Base-by-base conservation (phyloP, 2,329 filamentous ascomycete species). In the Phialophora chinensis region DNA sequence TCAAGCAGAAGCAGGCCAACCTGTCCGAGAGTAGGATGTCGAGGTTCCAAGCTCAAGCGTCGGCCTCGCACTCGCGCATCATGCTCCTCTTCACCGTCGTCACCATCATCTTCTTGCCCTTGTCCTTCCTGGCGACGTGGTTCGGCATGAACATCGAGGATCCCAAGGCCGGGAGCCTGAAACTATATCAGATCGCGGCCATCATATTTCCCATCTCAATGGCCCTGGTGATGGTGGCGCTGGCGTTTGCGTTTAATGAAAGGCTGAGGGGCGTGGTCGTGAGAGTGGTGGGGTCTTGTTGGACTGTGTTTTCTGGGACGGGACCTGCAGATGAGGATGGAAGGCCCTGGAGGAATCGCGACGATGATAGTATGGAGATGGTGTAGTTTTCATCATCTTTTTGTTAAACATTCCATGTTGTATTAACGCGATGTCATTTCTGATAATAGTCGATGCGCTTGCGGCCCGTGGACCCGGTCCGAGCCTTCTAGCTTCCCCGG, bases 51-150 rank as follows among this genome's bases (percentile, higher is more conserved):
- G 61, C 23, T 29, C 50, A 53, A 17, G 50, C 50, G 23, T 53
- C 50, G 50, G 50, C 50, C 2, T 53, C 50, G 23, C 50, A 53
- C 23, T 53, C 50, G 12, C 50, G 50, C 50, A 53, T 53, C 65
- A 75, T 77, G 38, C 58, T 75, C 1, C 69, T 76, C 1, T 77
- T 78, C 58, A 76, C 76, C 0, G 71, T 76, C 25, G 73, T 77
- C 8, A 73, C 76, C 0, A 66, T 74, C 4, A 69, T 76, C 4
- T 77, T 77, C 60, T 60, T 77, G 44, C 76, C 76, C 2, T 58
- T 77, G 25, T 75, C 74, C 5, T 77, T 77, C 42, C 66, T 77
- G 29, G 71, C 75, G 0, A 71, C 73, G 56, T 76, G 75, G 60
- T 56, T 78, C n/a, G 74, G 75, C 33, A 77, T 77, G 76, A 76